Evolutionary conservation across 2,329 filamentous ascomycete genomes (phyloP), one percentile per base, ranked within the genome.

Genomic region (Ceratocystis lukuohia): DNA sequence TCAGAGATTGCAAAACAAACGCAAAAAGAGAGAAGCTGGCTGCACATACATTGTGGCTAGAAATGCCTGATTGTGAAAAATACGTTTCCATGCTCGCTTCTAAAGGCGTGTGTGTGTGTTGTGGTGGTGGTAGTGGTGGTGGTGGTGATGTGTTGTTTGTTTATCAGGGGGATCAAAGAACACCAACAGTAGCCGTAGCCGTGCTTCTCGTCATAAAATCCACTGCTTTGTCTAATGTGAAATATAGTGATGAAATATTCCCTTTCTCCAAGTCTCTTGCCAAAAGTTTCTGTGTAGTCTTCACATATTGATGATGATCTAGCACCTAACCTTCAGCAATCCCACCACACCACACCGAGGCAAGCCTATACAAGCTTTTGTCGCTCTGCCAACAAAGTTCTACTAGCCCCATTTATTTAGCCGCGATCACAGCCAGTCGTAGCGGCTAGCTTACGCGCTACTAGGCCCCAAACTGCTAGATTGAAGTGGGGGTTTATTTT

Each of bases 41-140:
- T 37, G 30, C 10, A 74, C 82, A 74, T 80, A 89, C 88, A 72
- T 90, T 86, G 76, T 85, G 84, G 63, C 87, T 88, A 20, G 84
- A 82, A 68, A 90, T 80, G 69, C 85, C 83, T 61, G 86, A 86
- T 17, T 89, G 80, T 62, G 85, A 79, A 59, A 81, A 82, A 70
- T 88, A 81, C 3, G 56, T 59, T 28, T 59, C 56, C 56, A 59
- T 59, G 28, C 7, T n/a, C 15, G 53, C 17, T 30, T 81, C 30
- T 33, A 7, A 33, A 7, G 30, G 87, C 87, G 61, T 69, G 75
- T 20, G 28, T 20, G 28, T 62, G 44, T 33, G 44, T 46, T 15
- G n/a, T 20, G 10, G 48, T 37, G 25, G 44, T 41, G 44, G n/a
- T n/a, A n/a, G 22, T 22, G 22, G 22, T 22, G 22, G 22, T 22